Conservation (phyloP, 2,329 filamentous ascomycete species). For the Xylaria sp. region DNA sequence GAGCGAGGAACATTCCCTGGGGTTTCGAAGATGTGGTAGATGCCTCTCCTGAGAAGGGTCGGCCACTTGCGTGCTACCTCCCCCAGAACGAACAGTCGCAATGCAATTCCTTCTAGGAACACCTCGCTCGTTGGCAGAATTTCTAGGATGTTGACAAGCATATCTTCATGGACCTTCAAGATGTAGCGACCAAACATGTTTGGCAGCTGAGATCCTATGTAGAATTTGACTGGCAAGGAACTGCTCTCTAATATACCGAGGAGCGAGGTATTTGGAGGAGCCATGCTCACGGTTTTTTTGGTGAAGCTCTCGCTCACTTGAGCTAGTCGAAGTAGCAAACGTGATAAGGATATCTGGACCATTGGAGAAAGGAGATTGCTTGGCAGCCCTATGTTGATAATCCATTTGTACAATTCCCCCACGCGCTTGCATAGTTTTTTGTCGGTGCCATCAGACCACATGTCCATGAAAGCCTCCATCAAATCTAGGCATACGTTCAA, state of each 20-base stretch:
- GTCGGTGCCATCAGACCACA: conserved; percentile 68
- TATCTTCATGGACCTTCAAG: conserved; percentile 82
- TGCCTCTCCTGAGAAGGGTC: conserved; percentile 83
- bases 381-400: conserved; percentile 73
- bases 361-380: conserved; percentile 75
- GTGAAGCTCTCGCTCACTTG: conserved; percentile 74
- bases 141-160: conserved; percentile 85
- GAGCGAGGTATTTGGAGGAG: conserved; percentile 74
- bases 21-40: conserved; percentile 94
- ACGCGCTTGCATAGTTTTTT: conserved; percentile 72
- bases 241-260: conserved; percentile 76
- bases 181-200: conserved; percentile 82
- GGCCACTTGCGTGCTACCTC: conserved; percentile 85
- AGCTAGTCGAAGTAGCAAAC: conserved; percentile 76
- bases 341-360: conserved; percentile 73
- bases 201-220: conserved; percentile 74
- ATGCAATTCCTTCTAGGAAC: conserved; percentile 83
- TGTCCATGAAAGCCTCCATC: conserved; percentile 69
- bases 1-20: conserved; percentile 76
- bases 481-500: conserved; percentile 74
- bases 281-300: conserved; percentile 63
- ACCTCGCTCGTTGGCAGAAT: conserved; percentile 78
- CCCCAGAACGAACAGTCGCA: conserved; percentile 80
- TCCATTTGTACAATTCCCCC: conserved; percentile 81
- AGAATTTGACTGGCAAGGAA: conserved; percentile 77